Percentiles rank a stretch among this genome's conserved stretches.
These are phyloP conservation scores for Byssothecium circinans DNA, from an alignment of 2,329 filamentous ascomycete genomes.

Conservation along the genomic window DNA sequence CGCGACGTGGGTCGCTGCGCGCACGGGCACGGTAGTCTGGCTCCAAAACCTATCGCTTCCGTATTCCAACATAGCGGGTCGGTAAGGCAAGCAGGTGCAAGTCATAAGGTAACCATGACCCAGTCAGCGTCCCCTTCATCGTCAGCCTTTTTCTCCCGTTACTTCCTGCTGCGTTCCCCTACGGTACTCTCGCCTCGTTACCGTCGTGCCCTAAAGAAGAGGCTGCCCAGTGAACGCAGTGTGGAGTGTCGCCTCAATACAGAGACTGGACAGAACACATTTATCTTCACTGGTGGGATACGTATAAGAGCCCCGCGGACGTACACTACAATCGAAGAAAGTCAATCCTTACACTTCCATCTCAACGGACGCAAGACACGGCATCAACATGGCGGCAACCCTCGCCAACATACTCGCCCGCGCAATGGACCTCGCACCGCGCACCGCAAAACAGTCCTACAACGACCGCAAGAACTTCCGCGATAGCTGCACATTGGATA, in stretches of 20 bases:
- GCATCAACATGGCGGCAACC: not conserved
- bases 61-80: not conserved
- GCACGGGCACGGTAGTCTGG: no score
- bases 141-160: no score
- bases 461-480: constrained; percentile 16
- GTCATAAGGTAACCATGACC: no score
- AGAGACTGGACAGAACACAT: not conserved
- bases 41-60: no score
- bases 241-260: not conserved
- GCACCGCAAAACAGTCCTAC: constrained; percentile 1
- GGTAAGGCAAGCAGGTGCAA: not conserved
- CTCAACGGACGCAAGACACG: not conserved
- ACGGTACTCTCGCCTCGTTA: not conserved
- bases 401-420: not conserved
- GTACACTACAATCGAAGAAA: not conserved
- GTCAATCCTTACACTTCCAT: not conserved
- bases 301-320: no score
- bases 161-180: not conserved
- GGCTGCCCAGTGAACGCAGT: not conserved
- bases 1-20: no score
- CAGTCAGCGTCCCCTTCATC: no score
- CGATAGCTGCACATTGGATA: constrained; percentile 39
- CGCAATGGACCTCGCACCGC: constrained; percentile 3
- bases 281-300: no score
- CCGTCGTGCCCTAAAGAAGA: not conserved